Conservation (phyloP, 345 rosid genomes). For the Salix suchowensis region DNA sequence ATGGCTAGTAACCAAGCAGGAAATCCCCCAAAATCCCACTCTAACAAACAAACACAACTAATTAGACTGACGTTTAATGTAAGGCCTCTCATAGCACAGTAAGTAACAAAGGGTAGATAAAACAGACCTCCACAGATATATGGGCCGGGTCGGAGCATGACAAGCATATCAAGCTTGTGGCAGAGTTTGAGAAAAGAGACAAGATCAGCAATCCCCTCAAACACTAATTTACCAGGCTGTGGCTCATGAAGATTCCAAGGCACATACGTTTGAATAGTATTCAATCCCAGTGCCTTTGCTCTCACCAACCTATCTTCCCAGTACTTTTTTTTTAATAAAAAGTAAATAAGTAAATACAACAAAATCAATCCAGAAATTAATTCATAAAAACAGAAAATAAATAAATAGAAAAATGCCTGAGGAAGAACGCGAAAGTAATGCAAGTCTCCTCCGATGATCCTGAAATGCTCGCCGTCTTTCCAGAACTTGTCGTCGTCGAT, state of each 20-base stretch:
- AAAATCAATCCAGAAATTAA: background rate
- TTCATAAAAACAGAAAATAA: background rate
- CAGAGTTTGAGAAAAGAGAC: constrained; percentile 69
- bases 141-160: constrained; percentile 95
- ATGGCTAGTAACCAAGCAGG: constrained; percentile 86
- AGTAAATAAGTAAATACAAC: background rate
- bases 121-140: constrained; percentile 82
- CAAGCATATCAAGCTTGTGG: constrained; percentile 69
- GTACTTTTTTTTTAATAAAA: constrained; percentile 42
- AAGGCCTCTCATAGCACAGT: background rate
- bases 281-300: constrained; percentile 86
- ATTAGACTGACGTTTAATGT: too few relatives aligned
- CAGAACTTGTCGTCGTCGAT: constrained; percentile 73
- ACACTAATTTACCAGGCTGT: constrained; percentile 59
- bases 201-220: constrained; percentile 75
- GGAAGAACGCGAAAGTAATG: constrained; percentile 89
- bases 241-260: constrained; percentile 99
- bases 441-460: constrained; percentile 87
- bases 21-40: constrained; percentile 96
- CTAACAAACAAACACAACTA: constrained; percentile 35
- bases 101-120: background rate
- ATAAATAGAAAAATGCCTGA: constrained; percentile 39
- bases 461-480: constrained; percentile 69
- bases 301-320: constrained; percentile 87
- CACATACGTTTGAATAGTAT: constrained; percentile 80